Evolutionary conservation across 345 rosid species (phyloP).

Genomic region (Arabis alpina): DNA sequence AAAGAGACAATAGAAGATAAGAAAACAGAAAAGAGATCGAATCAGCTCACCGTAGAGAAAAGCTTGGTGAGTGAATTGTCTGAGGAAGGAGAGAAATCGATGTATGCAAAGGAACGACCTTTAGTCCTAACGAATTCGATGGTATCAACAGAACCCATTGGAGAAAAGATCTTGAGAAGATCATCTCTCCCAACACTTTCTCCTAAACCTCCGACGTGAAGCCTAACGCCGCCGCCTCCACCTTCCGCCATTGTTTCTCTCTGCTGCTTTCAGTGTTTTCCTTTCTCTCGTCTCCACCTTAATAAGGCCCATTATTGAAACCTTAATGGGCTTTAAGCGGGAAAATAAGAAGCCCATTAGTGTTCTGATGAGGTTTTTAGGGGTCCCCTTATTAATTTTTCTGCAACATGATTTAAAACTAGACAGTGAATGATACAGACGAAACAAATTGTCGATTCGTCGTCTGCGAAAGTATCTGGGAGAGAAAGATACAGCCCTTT

Average conservation of each 20-base stretch:
- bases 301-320: conserved; percentile 24
- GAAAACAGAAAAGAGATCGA: conserved; percentile 1
- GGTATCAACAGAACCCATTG: conserved; percentile 54
- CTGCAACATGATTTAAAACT: conserved; percentile 30
- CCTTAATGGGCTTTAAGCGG: conserved; percentile 21
- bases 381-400: not conserved
- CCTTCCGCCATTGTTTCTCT: conserved; percentile 23
- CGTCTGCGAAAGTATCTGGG: conserved; percentile 40
- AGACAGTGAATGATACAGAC: conserved; percentile 4
- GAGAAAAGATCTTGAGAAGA: conserved; percentile 58
- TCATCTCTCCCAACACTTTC: conserved; percentile 70
- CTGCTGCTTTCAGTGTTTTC: conserved; percentile 15
- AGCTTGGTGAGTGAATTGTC: conserved; percentile 71
- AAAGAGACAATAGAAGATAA: not conserved
- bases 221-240: conserved; percentile 47
- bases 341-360: not conserved
- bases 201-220: conserved; percentile 82
- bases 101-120: conserved; percentile 91
- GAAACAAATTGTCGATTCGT: conserved; percentile 29
- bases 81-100: conserved; percentile 69
- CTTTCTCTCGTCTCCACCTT: not conserved
- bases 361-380: not conserved
- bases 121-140: conserved; percentile 73
- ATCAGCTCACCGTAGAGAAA: conserved; percentile 62
- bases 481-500: conserved; percentile 15